phyloP scores from a whole-genome alignment of 768 basidiomycete genomes.

The Lentinula sp. region DNA sequence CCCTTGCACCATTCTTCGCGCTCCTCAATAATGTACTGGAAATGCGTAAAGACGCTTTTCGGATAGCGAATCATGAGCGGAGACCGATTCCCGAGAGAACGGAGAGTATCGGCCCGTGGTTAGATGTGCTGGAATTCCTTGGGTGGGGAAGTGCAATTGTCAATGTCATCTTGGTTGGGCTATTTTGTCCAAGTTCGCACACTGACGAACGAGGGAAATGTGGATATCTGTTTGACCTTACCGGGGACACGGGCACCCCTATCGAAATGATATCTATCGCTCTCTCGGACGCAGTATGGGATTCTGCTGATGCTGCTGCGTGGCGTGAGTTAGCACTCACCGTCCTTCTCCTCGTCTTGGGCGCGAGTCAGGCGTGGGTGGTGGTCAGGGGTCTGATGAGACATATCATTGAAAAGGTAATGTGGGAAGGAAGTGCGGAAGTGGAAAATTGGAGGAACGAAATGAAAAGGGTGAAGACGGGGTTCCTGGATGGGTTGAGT shows the following conservation, averaged over 20 bases:
- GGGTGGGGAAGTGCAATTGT: slow-evolving; percentile 87
- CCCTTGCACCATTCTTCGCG: slow-evolving; percentile 82
- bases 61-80: slow-evolving; percentile 80
- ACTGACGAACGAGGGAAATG: neutral
- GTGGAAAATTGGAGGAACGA: slow-evolving; percentile 48
- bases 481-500: slow-evolving; percentile 26
- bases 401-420: slow-evolving; percentile 65
- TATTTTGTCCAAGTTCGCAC: slow-evolving; percentile 56
- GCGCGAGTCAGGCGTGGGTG: slow-evolving; percentile 84
- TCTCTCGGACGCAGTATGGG: neutral
- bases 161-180: slow-evolving; percentile 86
- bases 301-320: slow-evolving; percentile 21
- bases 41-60: slow-evolving; percentile 90
- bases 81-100: slow-evolving; percentile 84
- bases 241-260: neutral
- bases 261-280: neutral
- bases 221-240: neutral
- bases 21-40: slow-evolving; percentile 92
- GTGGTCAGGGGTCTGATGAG: slow-evolving; percentile 56
- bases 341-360: slow-evolving; percentile 68
- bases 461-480: slow-evolving; percentile 42
- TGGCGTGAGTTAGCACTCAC: slow-evolving; percentile 51
- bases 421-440: slow-evolving; percentile 74
- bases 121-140: slow-evolving; percentile 81
- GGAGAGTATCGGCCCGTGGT: slow-evolving; percentile 93